These are phyloP conservation scores for Syncephalastrum racemosum DNA, from an alignment of 371 early-diverging fungal species.

Conservation along the genomic window DNA sequence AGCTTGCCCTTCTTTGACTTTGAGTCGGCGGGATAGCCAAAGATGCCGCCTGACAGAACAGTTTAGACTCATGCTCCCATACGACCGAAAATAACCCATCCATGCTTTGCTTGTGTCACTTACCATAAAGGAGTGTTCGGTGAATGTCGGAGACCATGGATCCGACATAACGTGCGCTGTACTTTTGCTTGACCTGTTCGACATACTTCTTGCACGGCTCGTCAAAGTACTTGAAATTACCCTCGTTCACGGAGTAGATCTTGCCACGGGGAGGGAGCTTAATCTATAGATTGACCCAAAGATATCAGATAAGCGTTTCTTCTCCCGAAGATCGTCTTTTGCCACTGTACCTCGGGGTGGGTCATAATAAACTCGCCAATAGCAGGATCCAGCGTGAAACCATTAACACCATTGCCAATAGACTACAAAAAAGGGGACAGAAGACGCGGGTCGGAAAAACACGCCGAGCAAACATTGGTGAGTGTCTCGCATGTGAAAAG, in stretches of 20 bases:
- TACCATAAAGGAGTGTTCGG: constrained; percentile 91
- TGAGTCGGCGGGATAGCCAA: constrained; percentile 83
- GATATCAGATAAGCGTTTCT: too few species aligned
- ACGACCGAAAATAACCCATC: neutral
- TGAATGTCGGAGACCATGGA: constrained; percentile 99
- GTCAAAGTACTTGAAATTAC: constrained; percentile 93
- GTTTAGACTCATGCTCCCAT: neutral
- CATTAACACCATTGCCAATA: constrained; percentile 88
- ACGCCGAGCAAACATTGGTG: constrained; percentile 7
- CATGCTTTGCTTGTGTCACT: constrained; percentile 7
- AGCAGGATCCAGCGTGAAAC: constrained; percentile 95
- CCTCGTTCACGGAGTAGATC: constrained; percentile 98
- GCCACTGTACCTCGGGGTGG: constrained; percentile 72
- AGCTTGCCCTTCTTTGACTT: constrained; percentile 94
- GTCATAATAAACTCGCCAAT: constrained; percentile 98
- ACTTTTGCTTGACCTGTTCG: constrained; percentile 85
- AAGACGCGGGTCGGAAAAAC: constrained; percentile 9
- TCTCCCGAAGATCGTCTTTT: neutral
- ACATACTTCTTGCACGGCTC: constrained; percentile 88
- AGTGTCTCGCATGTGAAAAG: constrained; percentile 14
- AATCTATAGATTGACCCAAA: constrained; percentile 45
- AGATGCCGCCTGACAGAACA: constrained; percentile 62
- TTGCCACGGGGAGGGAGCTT: constrained; percentile 82
- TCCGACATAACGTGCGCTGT: constrained; percentile 96
- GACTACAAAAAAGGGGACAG: constrained; percentile 51